A percentile compares a stretch with the other conserved stretches of the same genome.
Evolutionary conservation across 1,284 basidiomycete genomes (phyloP).

Genomic region (Malassezia nana): DNA sequence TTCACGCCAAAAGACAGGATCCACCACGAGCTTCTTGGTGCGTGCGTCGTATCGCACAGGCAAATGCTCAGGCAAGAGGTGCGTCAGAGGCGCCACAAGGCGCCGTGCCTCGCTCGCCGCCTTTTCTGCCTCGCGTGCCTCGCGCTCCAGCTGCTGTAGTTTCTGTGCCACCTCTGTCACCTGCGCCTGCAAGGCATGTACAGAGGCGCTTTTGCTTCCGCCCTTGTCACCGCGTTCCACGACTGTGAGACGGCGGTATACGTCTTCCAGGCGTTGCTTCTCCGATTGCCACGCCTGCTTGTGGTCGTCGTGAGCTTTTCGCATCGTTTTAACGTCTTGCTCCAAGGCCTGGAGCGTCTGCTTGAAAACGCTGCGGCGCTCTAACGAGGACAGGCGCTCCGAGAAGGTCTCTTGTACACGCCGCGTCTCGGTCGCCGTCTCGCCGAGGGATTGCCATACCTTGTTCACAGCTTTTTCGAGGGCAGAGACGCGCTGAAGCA

Average conservation of each 20-base stretch:
- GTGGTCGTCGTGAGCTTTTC: background rate
- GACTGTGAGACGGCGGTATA: background rate
- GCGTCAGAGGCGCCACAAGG: background rate
- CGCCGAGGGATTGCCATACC: constrained; percentile 8
- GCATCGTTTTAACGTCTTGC: constrained; percentile 1
- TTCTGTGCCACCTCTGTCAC: constrained; percentile 1
- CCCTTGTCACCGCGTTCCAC: background rate
- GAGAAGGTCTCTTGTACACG: background rate
- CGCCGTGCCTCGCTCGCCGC: constrained; percentile 5
- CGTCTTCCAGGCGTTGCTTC: constrained; percentile 3
- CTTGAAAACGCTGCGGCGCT: constrained; percentile 2
- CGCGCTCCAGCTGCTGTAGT: background rate
- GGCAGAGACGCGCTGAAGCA: constrained; percentile 4
- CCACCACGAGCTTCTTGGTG: constrained; percentile 49
- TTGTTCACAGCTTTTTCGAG: constrained; percentile 12
- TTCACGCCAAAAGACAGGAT: constrained; percentile 52
- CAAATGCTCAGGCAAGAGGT: constrained; percentile 47
- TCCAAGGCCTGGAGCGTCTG: background rate
- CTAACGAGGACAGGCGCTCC: background rate
- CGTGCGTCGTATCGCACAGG: constrained; percentile 47
- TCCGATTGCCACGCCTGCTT: constrained; percentile 1
- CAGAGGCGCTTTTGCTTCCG: background rate
- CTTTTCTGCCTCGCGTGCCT: background rate
- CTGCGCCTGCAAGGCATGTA: background rate
- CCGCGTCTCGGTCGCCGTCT: background rate